Evolutionary conservation across 768 basidiomycete genomes (phyloP).

Genomic region (Mycena vitilis): DNA sequence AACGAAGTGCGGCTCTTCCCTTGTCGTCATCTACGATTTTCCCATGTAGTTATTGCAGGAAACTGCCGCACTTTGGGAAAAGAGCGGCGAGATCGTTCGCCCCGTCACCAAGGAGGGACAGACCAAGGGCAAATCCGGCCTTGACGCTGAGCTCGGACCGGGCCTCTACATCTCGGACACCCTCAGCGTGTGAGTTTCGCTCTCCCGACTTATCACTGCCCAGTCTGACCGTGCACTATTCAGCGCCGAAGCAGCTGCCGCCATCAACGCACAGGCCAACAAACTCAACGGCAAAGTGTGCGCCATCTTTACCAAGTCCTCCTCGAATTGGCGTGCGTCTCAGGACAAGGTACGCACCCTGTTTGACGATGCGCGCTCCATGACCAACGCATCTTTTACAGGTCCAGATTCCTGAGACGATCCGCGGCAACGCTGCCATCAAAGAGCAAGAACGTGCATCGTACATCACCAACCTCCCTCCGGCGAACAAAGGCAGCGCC

Average conservation of each 20-base stretch:
- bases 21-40: not conserved
- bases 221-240: not conserved
- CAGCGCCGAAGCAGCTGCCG: conserved; percentile 6
- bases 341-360: not conserved
- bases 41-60: not conserved
- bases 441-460: not conserved
- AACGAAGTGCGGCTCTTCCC: conserved; percentile 2
- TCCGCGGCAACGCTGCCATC: conserved; percentile 5
- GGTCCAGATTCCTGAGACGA: conserved; percentile 8
- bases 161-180: conserved; percentile 14
- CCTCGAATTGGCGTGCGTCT: not conserved
- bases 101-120: not conserved
- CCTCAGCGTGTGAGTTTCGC: not conserved
- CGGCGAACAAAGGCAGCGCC: not conserved
- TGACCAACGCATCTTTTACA: not conserved
- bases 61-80: conserved; percentile 3
- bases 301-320: conserved; percentile 9
- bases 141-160: conserved; percentile 9
- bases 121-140: not conserved
- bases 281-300: not conserved
- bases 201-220: no score
- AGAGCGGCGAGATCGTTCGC: not conserved
- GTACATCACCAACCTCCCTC: conserved; percentile 3
- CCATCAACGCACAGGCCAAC: conserved; percentile 8
- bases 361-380: not conserved